phyloP scores from a whole-genome alignment of 1,139 yeast species.

The Suhomyces anneliseae region DNA sequence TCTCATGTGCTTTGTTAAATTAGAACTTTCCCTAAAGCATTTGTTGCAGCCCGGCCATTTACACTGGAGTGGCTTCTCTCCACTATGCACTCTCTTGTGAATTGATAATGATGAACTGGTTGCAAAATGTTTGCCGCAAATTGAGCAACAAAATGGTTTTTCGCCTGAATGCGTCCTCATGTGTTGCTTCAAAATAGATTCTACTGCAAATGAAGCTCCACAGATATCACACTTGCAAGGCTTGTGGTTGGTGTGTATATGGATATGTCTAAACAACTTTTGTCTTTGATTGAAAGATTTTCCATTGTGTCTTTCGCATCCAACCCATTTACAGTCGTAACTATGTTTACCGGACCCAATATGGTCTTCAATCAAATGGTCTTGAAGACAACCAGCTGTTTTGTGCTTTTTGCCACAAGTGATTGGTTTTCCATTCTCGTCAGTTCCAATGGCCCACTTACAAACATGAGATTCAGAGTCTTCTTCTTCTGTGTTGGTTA shows the following conservation, averaged over 20 bases:
- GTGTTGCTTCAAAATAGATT: conserved; percentile 69
- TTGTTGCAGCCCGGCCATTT: conserved; percentile 80
- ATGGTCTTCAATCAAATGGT: conserved; percentile 67
- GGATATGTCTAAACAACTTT: conserved; percentile 80
- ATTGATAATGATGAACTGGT: conserved; percentile 56
- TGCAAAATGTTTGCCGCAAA: conserved; percentile 53
- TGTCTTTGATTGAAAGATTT: conserved; percentile 78
- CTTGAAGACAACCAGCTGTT: conserved; percentile 61
- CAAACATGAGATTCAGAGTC: conserved; percentile 36
- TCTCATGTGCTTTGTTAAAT: conserved; percentile 83
- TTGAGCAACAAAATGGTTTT: conserved; percentile 50
- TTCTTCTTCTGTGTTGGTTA: not conserved
- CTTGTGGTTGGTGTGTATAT: conserved; percentile 81
- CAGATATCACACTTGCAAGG: conserved; percentile 74
- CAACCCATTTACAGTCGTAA: conserved; percentile 76
- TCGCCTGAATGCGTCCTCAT: conserved; percentile 87
- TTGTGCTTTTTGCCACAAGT: conserved; percentile 52
- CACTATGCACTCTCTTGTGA: conserved; percentile 55
- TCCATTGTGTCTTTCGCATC: conserved; percentile 64
- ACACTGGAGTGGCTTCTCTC: conserved; percentile 78
- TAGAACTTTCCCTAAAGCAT: conserved; percentile 85
- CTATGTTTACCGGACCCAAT: conserved; percentile 70
- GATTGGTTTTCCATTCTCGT: conserved; percentile 30
- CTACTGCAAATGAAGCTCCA: conserved; percentile 67
- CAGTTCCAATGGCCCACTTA: conserved; percentile 45